Base-by-base conservation (phyloP, 139 green algal genomes). In the Gonium pectorale region DNA sequence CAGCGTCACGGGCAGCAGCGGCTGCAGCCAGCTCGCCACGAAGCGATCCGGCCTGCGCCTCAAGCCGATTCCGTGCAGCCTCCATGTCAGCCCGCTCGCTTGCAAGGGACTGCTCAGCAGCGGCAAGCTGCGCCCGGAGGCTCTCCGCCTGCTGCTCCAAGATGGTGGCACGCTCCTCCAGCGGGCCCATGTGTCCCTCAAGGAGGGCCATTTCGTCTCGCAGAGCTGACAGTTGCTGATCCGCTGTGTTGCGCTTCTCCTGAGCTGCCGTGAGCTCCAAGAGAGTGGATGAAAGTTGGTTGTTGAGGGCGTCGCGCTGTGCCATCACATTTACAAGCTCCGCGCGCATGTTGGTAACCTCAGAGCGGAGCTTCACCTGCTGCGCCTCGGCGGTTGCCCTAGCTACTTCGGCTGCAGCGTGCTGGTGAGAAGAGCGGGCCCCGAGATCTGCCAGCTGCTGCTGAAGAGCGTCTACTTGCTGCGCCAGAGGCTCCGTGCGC, bases 131-230 rank as follows among this genome's bases (percentile, higher is more conserved):
- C 59, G 15, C 2, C 24, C 75, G 40, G n/a, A 82, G 59, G 1
- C 60, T 31, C 75, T 82, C 75, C 22, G 75, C 75, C 29, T 71
- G 75, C 59, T 33, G 40, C 75, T 71, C 59, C 75, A 82, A 31
- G 5, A 35, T 40, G 31, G n/a, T 35, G 9, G 56, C 75, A n/a
- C 64, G 60, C 60, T 71, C 59, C 56, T 82, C 75, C 6, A 82
- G 59, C 59, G 75, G 75, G 8, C 31, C 51, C 29, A 82, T 40
- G 59, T 71, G 40, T 6, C 38, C 31, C 60, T 82, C 75, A 27
- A 82, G 60, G 2, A 71, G 33, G 7, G 59, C 75, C 19, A 54
- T 59, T 21, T 82, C 75, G n/a, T 38, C 54, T 5, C n/a, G 38
- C 54, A 81, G 15, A 40, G 27, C 40, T 4, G 56, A 69, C 29